These are phyloP conservation scores for Cutaneotrichosporon cavernicola DNA, from an alignment of 1,284 basidiomycete genomes.

Conservation along the genomic window DNA sequence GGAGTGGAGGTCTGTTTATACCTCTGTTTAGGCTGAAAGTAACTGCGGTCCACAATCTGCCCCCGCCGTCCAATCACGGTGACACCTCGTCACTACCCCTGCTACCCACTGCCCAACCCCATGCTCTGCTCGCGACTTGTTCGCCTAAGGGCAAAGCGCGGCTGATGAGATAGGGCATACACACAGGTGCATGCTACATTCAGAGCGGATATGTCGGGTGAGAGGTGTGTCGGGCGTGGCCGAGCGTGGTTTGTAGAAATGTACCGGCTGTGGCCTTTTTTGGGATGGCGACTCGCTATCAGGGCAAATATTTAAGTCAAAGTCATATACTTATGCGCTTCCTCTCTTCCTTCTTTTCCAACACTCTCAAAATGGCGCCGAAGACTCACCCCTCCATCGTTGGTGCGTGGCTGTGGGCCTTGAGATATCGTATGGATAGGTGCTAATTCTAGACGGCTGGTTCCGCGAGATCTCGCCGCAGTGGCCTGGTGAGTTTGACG, in stretches of 20 bases:
- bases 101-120: background rate
- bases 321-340: too few species aligned
- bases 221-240: background rate
- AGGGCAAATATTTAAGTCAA: conserved; percentile 9
- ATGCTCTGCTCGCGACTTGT: background rate
- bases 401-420: conserved; percentile 30
- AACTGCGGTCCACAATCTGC: background rate
- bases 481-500: conserved; percentile 71
- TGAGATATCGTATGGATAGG: background rate
- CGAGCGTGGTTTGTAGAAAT: background rate
- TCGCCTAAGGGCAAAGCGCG: background rate
- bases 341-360: conserved; percentile 3
- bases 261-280: background rate
- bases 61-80: background rate
- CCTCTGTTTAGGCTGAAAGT: background rate
- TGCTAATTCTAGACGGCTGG: conserved; percentile 68
- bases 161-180: too few species aligned
- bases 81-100: background rate
- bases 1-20: background rate
- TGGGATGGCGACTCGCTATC: background rate
- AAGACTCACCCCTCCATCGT: conserved; percentile 48
- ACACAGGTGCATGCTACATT: too few species aligned
- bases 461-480: conserved; percentile 95
- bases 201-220: too few species aligned
- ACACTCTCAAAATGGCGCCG: conserved; percentile 33